Percentiles rank a stretch among this genome's conserved stretches.
Conservation (phyloP, 495 filamentous ascomycete genomes). For the Neurospora cerealis region DNA sequence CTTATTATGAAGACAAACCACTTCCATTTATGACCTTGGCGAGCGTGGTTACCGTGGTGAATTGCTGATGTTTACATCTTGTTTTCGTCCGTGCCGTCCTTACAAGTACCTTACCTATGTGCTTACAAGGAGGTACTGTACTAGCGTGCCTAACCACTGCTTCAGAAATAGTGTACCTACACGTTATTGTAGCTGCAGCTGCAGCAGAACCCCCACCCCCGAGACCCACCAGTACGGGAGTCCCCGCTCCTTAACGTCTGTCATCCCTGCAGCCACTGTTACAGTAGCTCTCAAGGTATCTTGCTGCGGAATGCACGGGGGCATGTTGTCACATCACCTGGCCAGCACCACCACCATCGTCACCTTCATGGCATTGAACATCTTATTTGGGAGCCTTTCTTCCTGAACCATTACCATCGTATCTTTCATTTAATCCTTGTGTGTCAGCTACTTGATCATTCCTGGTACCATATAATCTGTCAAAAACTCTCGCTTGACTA, state of each 20-base stretch:
- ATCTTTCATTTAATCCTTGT: neutral
- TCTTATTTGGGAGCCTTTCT: neutral
- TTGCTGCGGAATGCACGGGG: neutral
- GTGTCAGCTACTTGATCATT: neutral
- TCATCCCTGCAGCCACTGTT: neutral
- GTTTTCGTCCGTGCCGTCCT: neutral
- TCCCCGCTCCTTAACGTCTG: neutral
- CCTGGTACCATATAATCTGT: neutral
- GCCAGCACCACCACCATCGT: neutral
- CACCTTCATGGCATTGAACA: neutral
- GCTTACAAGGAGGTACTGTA: neutral
- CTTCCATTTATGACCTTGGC: neutral
- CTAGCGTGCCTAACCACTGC: neutral
- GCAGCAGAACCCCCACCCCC: neutral
- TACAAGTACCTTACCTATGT: no score
- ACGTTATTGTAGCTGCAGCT: neutral
- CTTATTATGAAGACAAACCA: neutral
- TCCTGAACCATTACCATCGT: neutral
- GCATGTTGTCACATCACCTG: neutral
- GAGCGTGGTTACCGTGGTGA: neutral
- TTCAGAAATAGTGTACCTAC: neutral
- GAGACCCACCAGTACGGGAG: neutral
- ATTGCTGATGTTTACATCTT: neutral
- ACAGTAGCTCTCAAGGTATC: neutral
- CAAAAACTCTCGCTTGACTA: neutral